A percentile compares a stretch with the other conserved stretches of the same genome.
These are phyloP conservation scores for Monosporascus sp. DNA, from an alignment of 2,329 filamentous ascomycete species.

Conservation along the genomic window DNA sequence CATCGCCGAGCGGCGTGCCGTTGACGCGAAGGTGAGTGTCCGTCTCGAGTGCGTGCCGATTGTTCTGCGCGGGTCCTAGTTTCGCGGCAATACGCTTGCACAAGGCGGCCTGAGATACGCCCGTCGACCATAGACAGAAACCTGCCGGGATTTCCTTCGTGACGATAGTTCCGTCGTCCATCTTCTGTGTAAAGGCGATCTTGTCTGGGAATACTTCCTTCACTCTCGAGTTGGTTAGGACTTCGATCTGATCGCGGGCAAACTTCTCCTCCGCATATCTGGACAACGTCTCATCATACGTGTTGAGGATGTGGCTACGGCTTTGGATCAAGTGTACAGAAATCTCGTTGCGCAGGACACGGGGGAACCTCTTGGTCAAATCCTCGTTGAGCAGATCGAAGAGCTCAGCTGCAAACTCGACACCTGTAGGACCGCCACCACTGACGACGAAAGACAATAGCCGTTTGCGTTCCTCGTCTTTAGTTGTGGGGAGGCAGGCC, in stretches of 20 bases:
- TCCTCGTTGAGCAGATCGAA: constrained; percentile 97
- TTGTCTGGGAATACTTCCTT: constrained; percentile 80
- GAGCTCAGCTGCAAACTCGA: constrained; percentile 95
- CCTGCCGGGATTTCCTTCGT: constrained; percentile 93
- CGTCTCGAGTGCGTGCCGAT: constrained; percentile 88
- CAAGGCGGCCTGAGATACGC: constrained; percentile 81
- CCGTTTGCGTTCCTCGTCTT: constrained; percentile 79
- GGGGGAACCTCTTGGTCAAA: constrained; percentile 75
- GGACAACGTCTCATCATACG: constrained; percentile 92
- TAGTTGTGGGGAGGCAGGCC: constrained; percentile 87
- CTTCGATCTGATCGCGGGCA: constrained; percentile 82
- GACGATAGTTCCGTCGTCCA: constrained; percentile 65
- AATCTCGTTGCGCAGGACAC: constrained; percentile 90
- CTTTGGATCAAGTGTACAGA: constrained; percentile 97
- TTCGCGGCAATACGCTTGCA: constrained; percentile 72
- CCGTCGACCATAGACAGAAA: constrained; percentile 97
- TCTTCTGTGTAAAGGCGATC: constrained; percentile 84
- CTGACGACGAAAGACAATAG: constrained; percentile 94
- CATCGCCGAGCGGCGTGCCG: constrained; percentile 85
- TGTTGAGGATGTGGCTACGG: constrained; percentile 91
- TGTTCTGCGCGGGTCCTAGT: constrained; percentile 72
- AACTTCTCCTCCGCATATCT: constrained; percentile 90
- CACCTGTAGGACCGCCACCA: constrained; percentile 91
- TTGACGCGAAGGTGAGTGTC: constrained; percentile 87
- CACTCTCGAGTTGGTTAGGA: constrained; percentile 89